These are phyloP conservation scores for Tympanopsis confertula DNA, from an alignment of 2,329 filamentous ascomycete genomes.

Conservation along the genomic window DNA sequence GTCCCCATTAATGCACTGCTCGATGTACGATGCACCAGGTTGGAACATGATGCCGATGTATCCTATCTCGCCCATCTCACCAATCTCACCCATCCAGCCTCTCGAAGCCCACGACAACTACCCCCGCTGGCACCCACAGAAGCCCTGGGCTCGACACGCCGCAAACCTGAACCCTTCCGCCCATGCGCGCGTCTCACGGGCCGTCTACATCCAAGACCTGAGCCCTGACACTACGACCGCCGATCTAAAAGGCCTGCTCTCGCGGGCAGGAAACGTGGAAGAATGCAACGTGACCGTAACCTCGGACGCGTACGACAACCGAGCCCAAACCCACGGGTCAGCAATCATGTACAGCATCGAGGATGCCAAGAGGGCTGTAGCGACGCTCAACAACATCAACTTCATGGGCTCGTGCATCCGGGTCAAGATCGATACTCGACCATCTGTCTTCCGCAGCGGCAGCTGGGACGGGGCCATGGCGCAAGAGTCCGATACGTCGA, in stretches of 20 bases:
- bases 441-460: not conserved
- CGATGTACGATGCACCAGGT: not conserved
- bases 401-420: slow-evolving; percentile 19
- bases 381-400: slow-evolving; percentile 16
- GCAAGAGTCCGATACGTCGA: too few relatives aligned
- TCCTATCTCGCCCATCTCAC: not conserved
- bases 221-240: slow-evolving; percentile 12
- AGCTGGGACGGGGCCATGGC: too few relatives aligned
- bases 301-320: too few relatives aligned
- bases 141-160: not conserved
- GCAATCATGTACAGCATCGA: slow-evolving; percentile 12
- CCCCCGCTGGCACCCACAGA: not conserved
- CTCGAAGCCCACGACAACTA: not conserved
- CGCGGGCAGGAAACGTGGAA: slow-evolving; percentile 10
- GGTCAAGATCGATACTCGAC: slow-evolving; percentile 15
- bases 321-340: not conserved
- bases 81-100: not conserved
- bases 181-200: slow-evolving; percentile 7
- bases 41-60: not conserved
- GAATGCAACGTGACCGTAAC: not conserved
- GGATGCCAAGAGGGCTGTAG: slow-evolving; percentile 19
- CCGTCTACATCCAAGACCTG: slow-evolving; percentile 14
- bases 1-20: not conserved
- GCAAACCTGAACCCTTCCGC: slow-evolving; percentile 4
- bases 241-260: slow-evolving; percentile 15